Conservation (phyloP, 192 early-diverging fungal species). For the Backusella parvicylindrica region DNA sequence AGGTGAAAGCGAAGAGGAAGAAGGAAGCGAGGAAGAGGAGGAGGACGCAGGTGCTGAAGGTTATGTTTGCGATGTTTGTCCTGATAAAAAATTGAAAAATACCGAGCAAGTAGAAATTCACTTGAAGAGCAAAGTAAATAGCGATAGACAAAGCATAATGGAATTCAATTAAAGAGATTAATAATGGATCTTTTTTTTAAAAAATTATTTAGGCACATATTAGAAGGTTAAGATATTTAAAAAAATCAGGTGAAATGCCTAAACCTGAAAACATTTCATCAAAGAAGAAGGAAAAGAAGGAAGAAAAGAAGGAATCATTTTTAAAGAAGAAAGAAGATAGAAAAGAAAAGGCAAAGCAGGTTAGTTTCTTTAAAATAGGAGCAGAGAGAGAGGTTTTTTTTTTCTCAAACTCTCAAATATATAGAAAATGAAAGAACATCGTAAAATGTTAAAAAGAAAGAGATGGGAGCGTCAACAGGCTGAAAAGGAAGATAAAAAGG, state of each 20-base stretch:
- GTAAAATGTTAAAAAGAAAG: constrained; percentile 18
- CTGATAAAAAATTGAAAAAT: constrained; percentile 20
- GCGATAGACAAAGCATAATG: neutral
- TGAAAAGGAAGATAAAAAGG: neutral
- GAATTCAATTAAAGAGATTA: neutral
- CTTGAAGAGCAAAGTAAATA: constrained; percentile 25
- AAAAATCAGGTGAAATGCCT: constrained; percentile 12
- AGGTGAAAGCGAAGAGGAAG: neutral
- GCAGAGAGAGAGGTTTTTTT: neutral
- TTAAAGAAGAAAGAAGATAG: constrained; percentile 14
- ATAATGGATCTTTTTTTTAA: no score
- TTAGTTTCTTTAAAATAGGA: neutral
- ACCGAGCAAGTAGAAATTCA: constrained; percentile 20
- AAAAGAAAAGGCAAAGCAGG: constrained; percentile 10
- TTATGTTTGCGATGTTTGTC: constrained; percentile 27
- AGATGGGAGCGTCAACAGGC: constrained; percentile 24
- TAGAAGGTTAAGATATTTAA: constrained; percentile 10
- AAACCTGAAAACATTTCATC: neutral
- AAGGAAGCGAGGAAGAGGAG: constrained; percentile 13
- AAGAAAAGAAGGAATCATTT: neutral
- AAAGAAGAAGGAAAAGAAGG: neutral
- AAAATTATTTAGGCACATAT: constrained; percentile 14
- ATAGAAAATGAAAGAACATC: constrained; percentile 27
- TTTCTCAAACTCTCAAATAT: neutral
- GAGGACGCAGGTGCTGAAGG: constrained; percentile 7